Evolutionary conservation across 495 filamentous ascomycete genomes (phyloP).

Genomic region (Lentithecium fluviatile): DNA sequence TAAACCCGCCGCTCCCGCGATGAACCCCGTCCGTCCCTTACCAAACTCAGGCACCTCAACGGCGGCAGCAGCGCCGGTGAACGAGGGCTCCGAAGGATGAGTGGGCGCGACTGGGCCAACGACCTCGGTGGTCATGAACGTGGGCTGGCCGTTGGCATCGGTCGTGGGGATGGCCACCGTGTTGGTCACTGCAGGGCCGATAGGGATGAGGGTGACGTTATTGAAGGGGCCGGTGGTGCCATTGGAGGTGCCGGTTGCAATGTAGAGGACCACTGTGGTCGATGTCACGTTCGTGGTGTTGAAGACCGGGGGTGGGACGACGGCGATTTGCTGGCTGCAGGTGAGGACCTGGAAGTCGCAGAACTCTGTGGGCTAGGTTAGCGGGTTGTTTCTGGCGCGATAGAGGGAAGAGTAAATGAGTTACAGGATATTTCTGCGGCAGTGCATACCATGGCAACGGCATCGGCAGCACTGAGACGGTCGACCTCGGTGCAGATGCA

Average conservation of each 20-base stretch:
- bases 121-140: slow-evolving; percentile 2
- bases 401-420: not conserved
- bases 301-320: not conserved
- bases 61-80: slow-evolving; percentile 16
- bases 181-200: slow-evolving; percentile 1
- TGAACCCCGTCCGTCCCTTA: not conserved
- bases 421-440: not conserved
- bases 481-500: slow-evolving; percentile 22
- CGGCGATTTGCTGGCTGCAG: slow-evolving; percentile 1
- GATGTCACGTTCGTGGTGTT: not conserved
- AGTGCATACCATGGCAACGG: not conserved
- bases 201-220: not conserved
- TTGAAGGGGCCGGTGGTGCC: slow-evolving; percentile 1
- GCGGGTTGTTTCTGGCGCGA: not conserved
- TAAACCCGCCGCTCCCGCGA: slow-evolving; percentile 19
- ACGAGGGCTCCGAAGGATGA: not conserved
- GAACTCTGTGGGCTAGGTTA: slow-evolving; percentile 6
- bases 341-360: not conserved
- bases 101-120: slow-evolving; percentile 1
- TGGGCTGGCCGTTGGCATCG: slow-evolving; percentile 17
- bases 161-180: slow-evolving; percentile 15
- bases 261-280: too few species aligned
- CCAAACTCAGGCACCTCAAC: slow-evolving; percentile 12
- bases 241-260: not conserved
- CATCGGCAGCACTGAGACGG: not conserved